A percentile compares a stretch with the other conserved stretches of the same genome.
phyloP scores from a whole-genome alignment of 352 stramenopile genomes.

The Globisporangium spinosum region DNA sequence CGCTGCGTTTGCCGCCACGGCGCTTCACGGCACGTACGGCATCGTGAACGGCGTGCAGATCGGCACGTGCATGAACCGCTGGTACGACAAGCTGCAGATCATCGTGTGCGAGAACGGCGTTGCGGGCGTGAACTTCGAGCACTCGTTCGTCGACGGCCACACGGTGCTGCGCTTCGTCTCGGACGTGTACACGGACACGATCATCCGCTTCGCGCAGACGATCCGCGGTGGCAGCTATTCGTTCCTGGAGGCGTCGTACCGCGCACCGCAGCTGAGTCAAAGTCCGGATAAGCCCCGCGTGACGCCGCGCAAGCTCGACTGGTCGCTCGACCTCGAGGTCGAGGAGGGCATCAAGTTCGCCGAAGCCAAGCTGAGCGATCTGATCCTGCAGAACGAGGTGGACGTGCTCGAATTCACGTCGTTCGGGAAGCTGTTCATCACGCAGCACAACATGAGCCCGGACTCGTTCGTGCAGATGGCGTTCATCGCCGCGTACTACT shows the following conservation, averaged over 20 bases:
- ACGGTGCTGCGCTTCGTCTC: conserved; percentile 91
- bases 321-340: conserved; percentile 79
- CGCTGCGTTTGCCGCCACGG: conserved; percentile 74
- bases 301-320: conserved; percentile 90
- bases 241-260: conserved; percentile 76
- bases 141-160: conserved; percentile 96
- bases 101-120: conserved; percentile 94
- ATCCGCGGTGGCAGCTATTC: conserved; percentile 85
- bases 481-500: conserved; percentile 93
- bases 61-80: conserved; percentile 95
- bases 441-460: conserved; percentile 88
- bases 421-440: conserved; percentile 91
- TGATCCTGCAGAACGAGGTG: conserved; percentile 93
- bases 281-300: conserved; percentile 40
- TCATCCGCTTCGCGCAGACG: conserved; percentile 91
- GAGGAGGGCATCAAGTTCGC: conserved; percentile 90
- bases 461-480: conserved; percentile 96
- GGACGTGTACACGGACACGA: conserved; percentile 90
- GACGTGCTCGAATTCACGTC: conserved; percentile 93
- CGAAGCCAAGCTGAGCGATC: conserved; percentile 91
- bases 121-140: conserved; percentile 96
- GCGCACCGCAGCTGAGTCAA: conserved; percentile 53
- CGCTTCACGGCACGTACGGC: conserved; percentile 91
- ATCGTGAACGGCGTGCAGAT: conserved; percentile 72
- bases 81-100: conserved; percentile 97